Evolutionary conservation across 257 asterid genomes (phyloP), one percentile per base, ranked within the genome.

Genomic region (Ehretia macrophylla): DNA sequence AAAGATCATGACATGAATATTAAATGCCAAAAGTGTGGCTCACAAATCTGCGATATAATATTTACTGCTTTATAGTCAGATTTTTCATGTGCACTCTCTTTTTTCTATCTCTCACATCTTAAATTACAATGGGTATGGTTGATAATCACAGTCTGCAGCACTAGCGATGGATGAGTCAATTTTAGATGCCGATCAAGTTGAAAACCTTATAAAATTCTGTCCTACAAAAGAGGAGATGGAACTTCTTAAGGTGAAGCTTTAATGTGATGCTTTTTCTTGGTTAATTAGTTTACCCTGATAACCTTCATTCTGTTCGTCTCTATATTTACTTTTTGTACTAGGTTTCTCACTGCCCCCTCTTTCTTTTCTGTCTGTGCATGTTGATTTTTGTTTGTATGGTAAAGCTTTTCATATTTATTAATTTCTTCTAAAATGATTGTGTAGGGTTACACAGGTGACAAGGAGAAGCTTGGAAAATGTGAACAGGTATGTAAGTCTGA

Each of bases 201-300:
- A 94, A 76, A 90, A 90, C 75, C 95, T 94, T 53, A 90, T 90
- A 47, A 94, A 94, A 64, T 87, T 87, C 71, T 90, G 99, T 70
- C 99, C 99, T 32, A 90, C 97, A 14, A 94, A 94, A 77, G 99
- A 94, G 65, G 99, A 94, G 81, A 90, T 94, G 95, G 99, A 90
- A 64, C 92, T 83, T 68, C 94, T 94, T 39, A 90, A 87, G 99
- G 99, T 94, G 79, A 71, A 75, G 49, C 46, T 53, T 21, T 14
- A 17, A 27, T 58, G 13, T 52, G 45, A 40, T 50, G 27, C 27
- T 53, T 18, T 11, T 32, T 20, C 32, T 21, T 51, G 16, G 23
- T 8, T 39, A 21, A 53, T 53, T 14, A 23, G 51, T 67, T 55
- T 14, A 40, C 35, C 55, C 18, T 49, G 21, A 8, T 35, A 45